phyloP scores from a whole-genome alignment of 495 filamentous ascomycete genomes.

The Pseudoneurospora amorphoporcata region DNA sequence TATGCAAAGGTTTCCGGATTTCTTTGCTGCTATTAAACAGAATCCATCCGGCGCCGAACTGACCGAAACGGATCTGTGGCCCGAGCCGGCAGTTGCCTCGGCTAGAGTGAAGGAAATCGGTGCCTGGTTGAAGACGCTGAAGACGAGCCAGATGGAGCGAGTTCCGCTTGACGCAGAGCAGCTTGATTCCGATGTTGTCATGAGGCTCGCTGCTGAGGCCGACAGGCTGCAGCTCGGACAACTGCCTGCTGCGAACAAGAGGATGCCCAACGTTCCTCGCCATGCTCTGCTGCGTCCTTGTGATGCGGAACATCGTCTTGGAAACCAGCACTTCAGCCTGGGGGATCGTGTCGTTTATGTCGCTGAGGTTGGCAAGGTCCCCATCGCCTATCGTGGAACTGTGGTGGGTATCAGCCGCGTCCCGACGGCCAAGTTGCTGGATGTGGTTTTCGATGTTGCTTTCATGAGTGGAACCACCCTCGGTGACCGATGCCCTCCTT shows the following conservation, averaged over 20 bases:
- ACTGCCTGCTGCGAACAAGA: slow-evolving; percentile 33
- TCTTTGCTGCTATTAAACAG: slow-evolving; percentile 74
- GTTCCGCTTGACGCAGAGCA: slow-evolving; percentile 94
- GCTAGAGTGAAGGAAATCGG: slow-evolving; percentile 76
- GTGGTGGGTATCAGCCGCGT: slow-evolving; percentile 87
- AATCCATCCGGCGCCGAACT: slow-evolving; percentile 42
- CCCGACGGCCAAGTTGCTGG: slow-evolving; percentile 66
- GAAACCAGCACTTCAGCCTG: slow-evolving; percentile 71
- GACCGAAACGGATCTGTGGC: slow-evolving; percentile 74
- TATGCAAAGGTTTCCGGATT: slow-evolving; percentile 89
- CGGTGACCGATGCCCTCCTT: slow-evolving; percentile 82
- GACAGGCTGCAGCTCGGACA: slow-evolving; percentile 45
- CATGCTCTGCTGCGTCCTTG: slow-evolving; percentile 79
- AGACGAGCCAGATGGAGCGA: slow-evolving; percentile 82
- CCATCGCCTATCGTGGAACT: slow-evolving; percentile 83
- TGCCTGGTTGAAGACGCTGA: slow-evolving; percentile 80
- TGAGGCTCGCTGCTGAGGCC: slow-evolving; percentile 66
- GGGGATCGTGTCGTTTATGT: slow-evolving; percentile 92
- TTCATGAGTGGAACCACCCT: slow-evolving; percentile 96
- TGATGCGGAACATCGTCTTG: slow-evolving; percentile 83
- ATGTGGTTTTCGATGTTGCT: slow-evolving; percentile 83
- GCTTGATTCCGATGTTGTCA: slow-evolving; percentile 81
- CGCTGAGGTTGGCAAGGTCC: slow-evolving; percentile 86
- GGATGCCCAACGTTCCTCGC: slow-evolving; percentile 70
- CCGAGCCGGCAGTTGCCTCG: slow-evolving; percentile 51